A percentile compares a stretch with the other conserved stretches of the same genome.
phyloP scores from a whole-genome alignment of 2,329 filamentous ascomycete genomes.

The Arachnomyces sp. region DNA sequence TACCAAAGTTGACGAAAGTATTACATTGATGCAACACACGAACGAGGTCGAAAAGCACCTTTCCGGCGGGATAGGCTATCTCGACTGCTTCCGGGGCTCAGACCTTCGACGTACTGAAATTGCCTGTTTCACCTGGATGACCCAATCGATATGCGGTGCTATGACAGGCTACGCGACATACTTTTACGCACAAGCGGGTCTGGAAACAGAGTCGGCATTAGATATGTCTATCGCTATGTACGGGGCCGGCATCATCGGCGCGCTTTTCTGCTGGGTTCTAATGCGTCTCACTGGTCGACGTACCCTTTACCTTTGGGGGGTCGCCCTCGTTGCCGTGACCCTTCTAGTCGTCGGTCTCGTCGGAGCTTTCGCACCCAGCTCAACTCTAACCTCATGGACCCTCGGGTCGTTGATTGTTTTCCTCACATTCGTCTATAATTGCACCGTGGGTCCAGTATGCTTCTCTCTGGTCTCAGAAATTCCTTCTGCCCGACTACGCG shows the following conservation, averaged over 20 bases:
- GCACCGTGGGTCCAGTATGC: slow-evolving; percentile 80
- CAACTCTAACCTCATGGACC: slow-evolving; percentile 40
- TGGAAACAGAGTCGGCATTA: slow-evolving; percentile 44
- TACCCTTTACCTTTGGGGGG: slow-evolving; percentile 66
- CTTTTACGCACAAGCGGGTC: slow-evolving; percentile 50
- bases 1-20: slow-evolving; percentile 74
- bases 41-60: slow-evolving; percentile 71
- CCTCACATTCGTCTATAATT: slow-evolving; percentile 77
- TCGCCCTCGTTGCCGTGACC: slow-evolving; percentile 66
- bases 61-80: slow-evolving; percentile 64
- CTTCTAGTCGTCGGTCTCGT: slow-evolving; percentile 79
- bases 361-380: slow-evolving; percentile 66
- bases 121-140: slow-evolving; percentile 57
- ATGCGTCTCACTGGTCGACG: slow-evolving; percentile 72
- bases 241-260: slow-evolving; percentile 67
- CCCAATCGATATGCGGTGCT: slow-evolving; percentile 58
- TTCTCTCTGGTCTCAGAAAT: slow-evolving; percentile 84
- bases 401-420: slow-evolving; percentile 71
- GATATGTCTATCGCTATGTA: slow-evolving; percentile 54
- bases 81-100: slow-evolving; percentile 75
- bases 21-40: slow-evolving; percentile 90
- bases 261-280: slow-evolving; percentile 73
- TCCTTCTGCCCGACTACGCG: slow-evolving; percentile 72
- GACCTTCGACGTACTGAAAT: slow-evolving; percentile 73
- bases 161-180: slow-evolving; percentile 60